These are phyloP conservation scores for Saccharomycopsis sp. DNA, from an alignment of 805 yeast species.

Conservation along the genomic window DNA sequence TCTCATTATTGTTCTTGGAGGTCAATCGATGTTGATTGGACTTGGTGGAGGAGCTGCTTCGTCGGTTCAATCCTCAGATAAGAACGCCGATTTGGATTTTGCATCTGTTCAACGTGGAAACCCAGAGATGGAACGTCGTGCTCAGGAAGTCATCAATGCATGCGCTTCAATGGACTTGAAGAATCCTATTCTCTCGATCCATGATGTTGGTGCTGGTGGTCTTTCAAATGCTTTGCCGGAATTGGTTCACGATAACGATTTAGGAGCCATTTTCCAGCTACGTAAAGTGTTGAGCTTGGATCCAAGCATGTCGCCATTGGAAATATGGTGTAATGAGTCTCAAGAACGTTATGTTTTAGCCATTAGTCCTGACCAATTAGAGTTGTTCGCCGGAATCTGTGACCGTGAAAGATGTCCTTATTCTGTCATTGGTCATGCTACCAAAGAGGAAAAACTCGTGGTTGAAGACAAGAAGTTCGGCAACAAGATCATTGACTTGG, in stretches of 20 bases:
- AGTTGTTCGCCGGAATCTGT: conserved; percentile 70
- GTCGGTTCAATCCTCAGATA: conserved; percentile 92
- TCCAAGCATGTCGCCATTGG: conserved; percentile 99
- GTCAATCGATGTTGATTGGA: conserved; percentile 96
- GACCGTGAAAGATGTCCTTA: conserved; percentile 93
- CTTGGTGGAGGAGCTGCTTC: conserved; percentile 99
- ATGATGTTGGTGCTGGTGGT: conserved; percentile 99
- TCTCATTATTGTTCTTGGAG: conserved; percentile 88
- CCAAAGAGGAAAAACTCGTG: conserved; percentile 73
- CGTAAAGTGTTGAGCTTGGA: conserved; percentile 87
- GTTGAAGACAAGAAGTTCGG: conserved; percentile 72
- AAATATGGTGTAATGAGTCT: conserved; percentile 99
- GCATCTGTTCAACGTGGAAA: conserved; percentile 99
- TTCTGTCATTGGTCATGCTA: conserved; percentile 94
- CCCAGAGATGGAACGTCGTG: conserved; percentile 99
- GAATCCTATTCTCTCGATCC: conserved; percentile 88
- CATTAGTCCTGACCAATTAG: conserved; percentile 72
- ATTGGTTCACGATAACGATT: conserved; percentile 91
- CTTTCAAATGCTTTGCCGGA: conserved; percentile 96
- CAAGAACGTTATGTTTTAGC: conserved; percentile 97
- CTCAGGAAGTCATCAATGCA: conserved; percentile 94
- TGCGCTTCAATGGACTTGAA: conserved; percentile 75
- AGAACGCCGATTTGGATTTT: conserved; percentile 91
- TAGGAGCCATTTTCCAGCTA: conserved; percentile 90
- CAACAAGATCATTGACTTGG: conserved; percentile 90